Evolutionary conservation across 441 rosid species (phyloP).

Genomic region (Dalechampia spathulata): DNA sequence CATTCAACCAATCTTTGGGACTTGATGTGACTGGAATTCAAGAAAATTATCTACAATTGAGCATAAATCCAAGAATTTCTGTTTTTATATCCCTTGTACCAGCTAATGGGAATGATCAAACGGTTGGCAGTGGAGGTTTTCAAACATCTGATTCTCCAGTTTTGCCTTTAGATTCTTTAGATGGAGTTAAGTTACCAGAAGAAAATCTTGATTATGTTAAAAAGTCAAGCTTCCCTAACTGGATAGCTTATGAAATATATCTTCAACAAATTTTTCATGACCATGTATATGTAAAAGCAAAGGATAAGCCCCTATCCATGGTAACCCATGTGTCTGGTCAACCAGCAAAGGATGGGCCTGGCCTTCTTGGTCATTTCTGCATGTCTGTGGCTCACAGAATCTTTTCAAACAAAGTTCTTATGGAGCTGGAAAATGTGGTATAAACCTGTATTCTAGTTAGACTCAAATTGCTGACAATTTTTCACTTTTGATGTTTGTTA

Average conservation of each 20-base stretch:
- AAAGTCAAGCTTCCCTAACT: slow-evolving; percentile 45
- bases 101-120: slow-evolving; percentile 33
- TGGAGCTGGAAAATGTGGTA: slow-evolving; percentile 83
- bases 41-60: slow-evolving; percentile 71
- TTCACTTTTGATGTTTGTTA: slow-evolving; percentile 5
- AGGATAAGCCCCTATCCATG: slow-evolving; percentile 35
- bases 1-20: slow-evolving; percentile 63
- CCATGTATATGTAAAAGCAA: slow-evolving; percentile 42
- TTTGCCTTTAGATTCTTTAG: slow-evolving; percentile 37
- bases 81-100: slow-evolving; percentile 60
- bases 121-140: slow-evolving; percentile 16
- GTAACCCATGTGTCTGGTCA: slow-evolving; percentile 36
- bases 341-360: slow-evolving; percentile 37
- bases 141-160: slow-evolving; percentile 33
- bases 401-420: slow-evolving; percentile 61
- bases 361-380: slow-evolving; percentile 85
- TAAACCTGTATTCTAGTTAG: slow-evolving; percentile 9
- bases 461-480: background rate
- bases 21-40: slow-evolving; percentile 73
- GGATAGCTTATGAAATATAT: slow-evolving; percentile 64
- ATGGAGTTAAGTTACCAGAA: slow-evolving; percentile 34
- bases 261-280: slow-evolving; percentile 77
- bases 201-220: slow-evolving; percentile 24
- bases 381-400: slow-evolving; percentile 84
- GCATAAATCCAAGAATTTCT: slow-evolving; percentile 67